Conservation (phyloP, 2,329 filamentous ascomycete species). For the Sordariomycetes sp. region DNA sequence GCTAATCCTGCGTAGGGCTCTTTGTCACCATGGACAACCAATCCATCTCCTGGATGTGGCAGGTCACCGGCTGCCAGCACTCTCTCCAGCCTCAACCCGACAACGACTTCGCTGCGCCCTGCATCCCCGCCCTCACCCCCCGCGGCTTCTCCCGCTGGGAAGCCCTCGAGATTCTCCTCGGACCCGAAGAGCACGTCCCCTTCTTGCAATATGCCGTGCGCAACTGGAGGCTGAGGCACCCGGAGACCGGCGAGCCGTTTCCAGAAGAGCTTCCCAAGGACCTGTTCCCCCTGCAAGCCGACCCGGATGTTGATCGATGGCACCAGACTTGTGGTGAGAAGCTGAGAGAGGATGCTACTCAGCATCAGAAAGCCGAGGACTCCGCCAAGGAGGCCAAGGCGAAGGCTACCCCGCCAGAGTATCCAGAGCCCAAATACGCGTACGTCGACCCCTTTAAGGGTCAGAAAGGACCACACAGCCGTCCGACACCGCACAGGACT, state of each 20-base stretch:
- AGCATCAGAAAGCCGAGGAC: conserved; percentile 9
- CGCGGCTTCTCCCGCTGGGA: conserved; percentile 91
- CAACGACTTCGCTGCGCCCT: conserved; percentile 64
- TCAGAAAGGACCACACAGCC: too few species aligned
- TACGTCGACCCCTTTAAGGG: conserved; percentile 27
- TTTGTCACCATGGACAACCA: conserved; percentile 67
- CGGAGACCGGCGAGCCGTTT: conserved; percentile 62
- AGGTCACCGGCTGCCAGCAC: conserved; percentile 84
- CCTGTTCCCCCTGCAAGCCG: conserved; percentile 64
- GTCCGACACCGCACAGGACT: too few species aligned
- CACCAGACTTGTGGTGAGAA: conserved; percentile 68
- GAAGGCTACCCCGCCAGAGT: conserved; percentile 13
- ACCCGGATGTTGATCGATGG: conserved; percentile 78
- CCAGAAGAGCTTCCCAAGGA: conserved; percentile 46
- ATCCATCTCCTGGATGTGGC: conserved; percentile 86
- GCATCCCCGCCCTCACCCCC: conserved; percentile 71
- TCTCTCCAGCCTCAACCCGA: conserved; percentile 69
- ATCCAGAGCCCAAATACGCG: conserved; percentile 23
- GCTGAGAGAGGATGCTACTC: conserved; percentile 57
- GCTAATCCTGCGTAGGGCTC: conserved; percentile 45
- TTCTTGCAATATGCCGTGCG: conserved; percentile 75
- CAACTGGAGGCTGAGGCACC: conserved; percentile 67
- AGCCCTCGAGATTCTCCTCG: conserved; percentile 79
- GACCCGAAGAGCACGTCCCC: conserved; percentile 77
- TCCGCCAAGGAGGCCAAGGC: conserved; percentile 19